Evolutionary conservation across 805 yeast genomes (phyloP).

Genomic region (Wickerhamia fluorescens): DNA sequence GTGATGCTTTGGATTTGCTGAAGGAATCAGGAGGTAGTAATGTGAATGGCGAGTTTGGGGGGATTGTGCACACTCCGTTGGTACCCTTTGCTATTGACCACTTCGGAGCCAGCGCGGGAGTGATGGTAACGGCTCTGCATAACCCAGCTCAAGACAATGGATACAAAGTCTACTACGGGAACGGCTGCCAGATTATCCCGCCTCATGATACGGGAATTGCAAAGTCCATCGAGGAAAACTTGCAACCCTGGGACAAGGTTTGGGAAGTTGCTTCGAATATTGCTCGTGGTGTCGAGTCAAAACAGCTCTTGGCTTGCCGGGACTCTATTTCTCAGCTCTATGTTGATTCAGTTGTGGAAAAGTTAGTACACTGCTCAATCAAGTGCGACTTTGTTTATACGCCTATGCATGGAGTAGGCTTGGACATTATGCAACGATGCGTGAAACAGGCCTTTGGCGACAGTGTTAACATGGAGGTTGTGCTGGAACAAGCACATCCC

Average conservation of each 20-base stretch:
- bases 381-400: slow-evolving; percentile 66
- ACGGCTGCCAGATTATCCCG: slow-evolving; percentile 94
- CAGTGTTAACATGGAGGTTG: slow-evolving; percentile 32
- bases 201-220: slow-evolving; percentile 83
- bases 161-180: slow-evolving; percentile 86
- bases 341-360: slow-evolving; percentile 14
- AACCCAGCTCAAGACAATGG: slow-evolving; percentile 87
- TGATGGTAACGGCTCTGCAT: slow-evolving; percentile 90
- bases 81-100: slow-evolving; percentile 82
- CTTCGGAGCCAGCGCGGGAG: slow-evolving; percentile 64
- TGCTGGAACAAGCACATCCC: slow-evolving; percentile 60
- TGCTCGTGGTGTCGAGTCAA: slow-evolving; percentile 11
- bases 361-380: slow-evolving; percentile 24
- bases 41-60: background rate
- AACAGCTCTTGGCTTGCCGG: slow-evolving; percentile 34
- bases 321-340: slow-evolving; percentile 39
- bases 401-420: slow-evolving; percentile 95
- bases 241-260: slow-evolving; percentile 50
- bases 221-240: slow-evolving; percentile 47
- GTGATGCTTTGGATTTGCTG: slow-evolving; percentile 31
- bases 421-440: slow-evolving; percentile 42
- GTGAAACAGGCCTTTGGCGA: slow-evolving; percentile 31
- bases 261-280: slow-evolving; percentile 41
- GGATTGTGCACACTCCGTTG: slow-evolving; percentile 72
- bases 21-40: slow-evolving; percentile 11